Percentiles rank a stretch among this genome's conserved stretches.
Conservation (phyloP, 306 rosid genomes). For the Leucaena leucocephala region DNA sequence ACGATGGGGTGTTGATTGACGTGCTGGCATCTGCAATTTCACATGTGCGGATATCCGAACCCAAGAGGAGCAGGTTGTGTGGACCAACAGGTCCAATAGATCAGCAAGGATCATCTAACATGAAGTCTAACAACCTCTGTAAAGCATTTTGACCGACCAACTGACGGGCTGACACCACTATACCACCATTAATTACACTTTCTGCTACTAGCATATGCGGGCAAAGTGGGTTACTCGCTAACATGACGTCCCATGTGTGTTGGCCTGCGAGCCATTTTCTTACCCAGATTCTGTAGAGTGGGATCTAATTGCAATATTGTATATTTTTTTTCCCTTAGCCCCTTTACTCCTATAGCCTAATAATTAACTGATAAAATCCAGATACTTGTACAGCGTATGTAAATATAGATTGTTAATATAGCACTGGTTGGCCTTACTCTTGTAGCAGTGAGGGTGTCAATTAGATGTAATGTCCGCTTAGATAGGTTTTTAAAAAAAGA, state of each 20-base stretch:
- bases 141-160: slow-evolving; percentile 90
- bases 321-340: background rate
- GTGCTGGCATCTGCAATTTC: slow-evolving; percentile 93
- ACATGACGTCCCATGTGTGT: slow-evolving; percentile 36
- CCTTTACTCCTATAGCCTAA: slow-evolving; percentile 51
- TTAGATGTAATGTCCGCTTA: background rate
- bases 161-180: slow-evolving; percentile 55
- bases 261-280: slow-evolving; percentile 49
- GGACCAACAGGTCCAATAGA: slow-evolving; percentile 81
- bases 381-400: slow-evolving; percentile 79
- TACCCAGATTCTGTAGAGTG: slow-evolving; percentile 38
- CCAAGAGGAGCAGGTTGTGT: slow-evolving; percentile 87
- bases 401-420: slow-evolving; percentile 63
- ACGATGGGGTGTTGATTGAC: slow-evolving; percentile 70
- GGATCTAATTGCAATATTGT: slow-evolving; percentile 44
- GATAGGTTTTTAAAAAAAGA: too few species aligned
- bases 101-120: slow-evolving; percentile 97
- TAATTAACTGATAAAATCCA: slow-evolving; percentile 48
- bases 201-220: slow-evolving; percentile 41
- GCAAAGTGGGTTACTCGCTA: slow-evolving; percentile 50
- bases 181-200: slow-evolving; percentile 36
- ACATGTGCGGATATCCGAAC: slow-evolving; percentile 90
- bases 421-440: slow-evolving; percentile 18
- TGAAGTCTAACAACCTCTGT: slow-evolving; percentile 95
- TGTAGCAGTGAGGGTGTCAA: background rate